These are phyloP conservation scores for Pulicaria dysenterica DNA, from an alignment of 129 eudicot species.

Conservation along the genomic window DNA sequence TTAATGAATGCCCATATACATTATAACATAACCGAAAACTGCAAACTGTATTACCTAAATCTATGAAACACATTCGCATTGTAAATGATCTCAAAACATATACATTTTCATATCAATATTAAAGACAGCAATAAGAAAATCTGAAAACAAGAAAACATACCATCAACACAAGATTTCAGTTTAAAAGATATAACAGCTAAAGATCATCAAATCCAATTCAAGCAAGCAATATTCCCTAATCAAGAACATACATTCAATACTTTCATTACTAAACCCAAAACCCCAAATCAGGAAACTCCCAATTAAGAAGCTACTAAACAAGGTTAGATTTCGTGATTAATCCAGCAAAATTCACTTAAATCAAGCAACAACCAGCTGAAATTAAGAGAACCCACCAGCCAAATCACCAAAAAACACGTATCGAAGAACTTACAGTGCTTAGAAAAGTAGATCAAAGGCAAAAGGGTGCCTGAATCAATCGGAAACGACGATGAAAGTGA, in stretches of 20 bases:
- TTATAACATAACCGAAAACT: not conserved
- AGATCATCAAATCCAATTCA: constrained; percentile 1
- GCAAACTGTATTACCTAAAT: not conserved
- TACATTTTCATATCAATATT: constrained; percentile 14
- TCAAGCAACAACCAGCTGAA: constrained; percentile 29
- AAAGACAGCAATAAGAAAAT: not conserved
- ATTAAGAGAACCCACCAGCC: constrained; percentile 19
- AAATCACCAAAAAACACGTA: not conserved
- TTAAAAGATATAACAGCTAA: not conserved
- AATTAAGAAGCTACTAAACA: not conserved
- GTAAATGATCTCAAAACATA: not conserved
- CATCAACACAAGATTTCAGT: constrained; percentile 10
- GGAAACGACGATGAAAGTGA: not conserved
- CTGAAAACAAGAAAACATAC: not conserved
- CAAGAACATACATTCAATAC: constrained; percentile 23
- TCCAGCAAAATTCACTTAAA: constrained; percentile 12
- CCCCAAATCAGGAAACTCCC: constrained; percentile 25
- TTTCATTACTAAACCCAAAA: constrained; percentile 28
- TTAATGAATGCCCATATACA: not conserved
- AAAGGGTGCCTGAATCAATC: not conserved
- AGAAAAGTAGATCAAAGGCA: constrained; percentile 27
- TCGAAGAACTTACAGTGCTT: constrained; percentile 21
- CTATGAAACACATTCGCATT: constrained; percentile 2
- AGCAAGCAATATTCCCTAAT: constrained; percentile 1
- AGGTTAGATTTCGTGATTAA: not conserved